phyloP scores from a whole-genome alignment of 176 grass and related monocot genomes.

The Rhynchospora breviuscula region DNA sequence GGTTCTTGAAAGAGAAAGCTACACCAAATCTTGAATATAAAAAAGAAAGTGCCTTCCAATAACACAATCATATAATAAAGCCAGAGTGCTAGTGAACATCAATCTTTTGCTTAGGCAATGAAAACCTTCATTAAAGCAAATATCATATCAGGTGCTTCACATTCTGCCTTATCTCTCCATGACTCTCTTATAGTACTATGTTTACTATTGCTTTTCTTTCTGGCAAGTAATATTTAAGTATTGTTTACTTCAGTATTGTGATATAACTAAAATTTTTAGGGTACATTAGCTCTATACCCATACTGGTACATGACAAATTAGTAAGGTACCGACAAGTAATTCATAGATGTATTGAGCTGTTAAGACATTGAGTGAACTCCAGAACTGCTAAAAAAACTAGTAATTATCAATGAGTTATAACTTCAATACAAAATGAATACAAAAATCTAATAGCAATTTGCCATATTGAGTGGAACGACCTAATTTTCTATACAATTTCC shows the following conservation, averaged over 20 bases:
- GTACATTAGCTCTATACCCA: not conserved
- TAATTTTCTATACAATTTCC: not conserved
- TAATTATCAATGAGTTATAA: not conserved
- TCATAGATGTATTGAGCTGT: not conserved
- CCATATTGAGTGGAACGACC: not conserved
- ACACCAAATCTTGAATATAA: not conserved
- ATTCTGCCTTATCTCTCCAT: not conserved
- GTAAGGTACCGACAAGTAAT: too few species aligned
- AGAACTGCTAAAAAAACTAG: not conserved
- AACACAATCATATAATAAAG: not conserved
- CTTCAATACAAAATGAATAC: not conserved
- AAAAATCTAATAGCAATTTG: not conserved
- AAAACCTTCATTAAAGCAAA: not conserved
- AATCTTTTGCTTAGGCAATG: slow-evolving; percentile 6
- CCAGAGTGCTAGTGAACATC: not conserved
- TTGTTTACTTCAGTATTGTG: not conserved
- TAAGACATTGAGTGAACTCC: not conserved
- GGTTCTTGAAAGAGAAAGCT: not conserved
- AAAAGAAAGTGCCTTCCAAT: not conserved
- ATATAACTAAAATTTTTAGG: too few species aligned
- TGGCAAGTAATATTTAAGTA: not conserved
- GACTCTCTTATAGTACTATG: not conserved
- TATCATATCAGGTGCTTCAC: not conserved
- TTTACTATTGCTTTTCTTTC: not conserved
- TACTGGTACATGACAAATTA: not conserved